A percentile compares a stretch with the other conserved stretches of the same genome.
Conservation (phyloP, 1,284 basidiomycete genomes). For the Ustilago crameri region DNA sequence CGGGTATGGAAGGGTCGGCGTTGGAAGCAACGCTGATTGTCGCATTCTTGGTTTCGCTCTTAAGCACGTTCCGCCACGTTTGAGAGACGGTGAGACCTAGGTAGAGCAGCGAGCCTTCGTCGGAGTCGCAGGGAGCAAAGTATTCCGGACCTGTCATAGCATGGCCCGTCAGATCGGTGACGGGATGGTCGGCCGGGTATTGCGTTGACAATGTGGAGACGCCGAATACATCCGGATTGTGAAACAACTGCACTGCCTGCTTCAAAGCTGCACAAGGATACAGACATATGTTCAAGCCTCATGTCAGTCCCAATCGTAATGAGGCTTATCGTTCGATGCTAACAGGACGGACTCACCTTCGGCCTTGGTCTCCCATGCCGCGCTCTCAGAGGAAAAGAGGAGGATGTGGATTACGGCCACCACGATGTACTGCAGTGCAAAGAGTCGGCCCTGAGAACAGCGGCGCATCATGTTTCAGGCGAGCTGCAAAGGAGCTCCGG, state of each 20-base stretch:
- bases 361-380: too few relatives aligned
- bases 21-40: constrained; percentile 56
- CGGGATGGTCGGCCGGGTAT: constrained; percentile 39
- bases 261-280: constrained; percentile 10
- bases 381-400: too few relatives aligned
- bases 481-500: too few relatives aligned
- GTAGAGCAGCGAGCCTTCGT: constrained; percentile 58
- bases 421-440: too few relatives aligned
- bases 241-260: constrained; percentile 43
- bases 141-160: constrained; percentile 59
- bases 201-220: constrained; percentile 54
- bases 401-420: too few relatives aligned
- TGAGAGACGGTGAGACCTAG: constrained; percentile 65
- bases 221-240: constrained; percentile 43
- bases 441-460: not conserved
- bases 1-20: constrained; percentile 46
- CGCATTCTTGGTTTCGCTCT: constrained; percentile 40
- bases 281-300: not conserved
- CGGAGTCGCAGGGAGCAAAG: constrained; percentile 60
- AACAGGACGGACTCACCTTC: too few relatives aligned
- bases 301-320: too few relatives aligned
- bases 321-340: too few relatives aligned
- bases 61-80: constrained; percentile 60
- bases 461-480: not conserved
- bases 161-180: constrained; percentile 36